Evolutionary conservation across 495 filamentous ascomycete species (phyloP).

Genomic region (Tirmania nivea): DNA sequence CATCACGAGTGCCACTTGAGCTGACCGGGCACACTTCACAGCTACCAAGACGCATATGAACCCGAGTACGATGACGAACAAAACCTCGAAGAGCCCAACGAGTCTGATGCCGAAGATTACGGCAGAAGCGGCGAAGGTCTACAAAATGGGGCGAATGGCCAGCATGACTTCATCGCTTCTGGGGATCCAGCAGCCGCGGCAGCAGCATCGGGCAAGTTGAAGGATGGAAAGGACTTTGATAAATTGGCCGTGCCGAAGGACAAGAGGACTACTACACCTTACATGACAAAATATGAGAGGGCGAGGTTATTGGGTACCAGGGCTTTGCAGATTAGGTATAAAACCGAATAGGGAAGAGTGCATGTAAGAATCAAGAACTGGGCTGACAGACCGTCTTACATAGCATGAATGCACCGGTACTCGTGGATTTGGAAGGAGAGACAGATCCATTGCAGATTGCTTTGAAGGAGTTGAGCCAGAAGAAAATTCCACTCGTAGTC

Average conservation of each 20-base stretch:
- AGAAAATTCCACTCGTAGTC: constrained; percentile 93
- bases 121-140: constrained; percentile 31
- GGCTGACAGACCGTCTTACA: background rate
- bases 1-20: background rate
- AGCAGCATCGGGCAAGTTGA: constrained; percentile 29
- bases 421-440: constrained; percentile 91
- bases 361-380: background rate
- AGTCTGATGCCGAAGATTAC: constrained; percentile 31
- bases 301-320: constrained; percentile 82
- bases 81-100: constrained; percentile 34
- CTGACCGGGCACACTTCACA: constrained; percentile 2
- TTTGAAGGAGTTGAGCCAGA: constrained; percentile 87
- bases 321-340: constrained; percentile 86
- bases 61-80: constrained; percentile 47
- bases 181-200: constrained; percentile 52
- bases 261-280: constrained; percentile 77
- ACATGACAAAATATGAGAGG: constrained; percentile 98
- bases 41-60: constrained; percentile 22
- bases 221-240: constrained; percentile 35
- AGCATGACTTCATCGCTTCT: constrained; percentile 41
- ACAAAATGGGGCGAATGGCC: constrained; percentile 26
- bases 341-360: background rate
- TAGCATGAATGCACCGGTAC: constrained; percentile 93
- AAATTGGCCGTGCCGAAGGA: constrained; percentile 71
- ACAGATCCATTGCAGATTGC: constrained; percentile 95